Evolutionary conservation across 208 protist species (phyloP).

Genomic region (Borovskyia barvae): DNA sequence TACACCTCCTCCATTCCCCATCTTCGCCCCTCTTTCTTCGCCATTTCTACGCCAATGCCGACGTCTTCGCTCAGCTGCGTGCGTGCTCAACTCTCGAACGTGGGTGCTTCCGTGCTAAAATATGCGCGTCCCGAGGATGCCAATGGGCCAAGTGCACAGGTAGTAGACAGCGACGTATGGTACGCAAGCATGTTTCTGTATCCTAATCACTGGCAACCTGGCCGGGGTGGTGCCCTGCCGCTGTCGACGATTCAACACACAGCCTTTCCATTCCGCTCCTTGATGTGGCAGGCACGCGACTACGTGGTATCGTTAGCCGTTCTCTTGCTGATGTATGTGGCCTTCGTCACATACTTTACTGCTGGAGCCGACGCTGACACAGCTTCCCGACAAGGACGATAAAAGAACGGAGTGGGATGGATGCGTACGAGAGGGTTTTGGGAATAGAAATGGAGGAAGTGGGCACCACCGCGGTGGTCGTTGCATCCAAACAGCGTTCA

Average conservation of each 20-base stretch:
- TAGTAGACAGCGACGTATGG: slow-evolving; percentile 66
- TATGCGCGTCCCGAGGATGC: slow-evolving; percentile 18
- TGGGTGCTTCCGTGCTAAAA: slow-evolving; percentile 2
- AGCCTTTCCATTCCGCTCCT: slow-evolving; percentile 1
- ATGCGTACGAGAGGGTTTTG: too few relatives aligned
- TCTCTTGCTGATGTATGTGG: slow-evolving; percentile 9
- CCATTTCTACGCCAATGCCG: too few relatives aligned
- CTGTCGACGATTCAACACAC: slow-evolving; percentile 18
- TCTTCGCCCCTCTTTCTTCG: too few relatives aligned
- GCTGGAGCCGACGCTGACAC: too few relatives aligned
- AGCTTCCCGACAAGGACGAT: too few relatives aligned
- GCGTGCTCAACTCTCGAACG: neutral
- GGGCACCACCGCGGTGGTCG: too few relatives aligned
- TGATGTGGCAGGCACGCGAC: slow-evolving; percentile 3
- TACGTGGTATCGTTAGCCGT: slow-evolving; percentile 8
- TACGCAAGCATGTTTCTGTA: slow-evolving; percentile 80
- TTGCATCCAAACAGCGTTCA: too few relatives aligned
- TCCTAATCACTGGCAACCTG: slow-evolving; percentile 77
- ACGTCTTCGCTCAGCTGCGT: slow-evolving; percentile 9
- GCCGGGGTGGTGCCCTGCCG: slow-evolving; percentile 23
- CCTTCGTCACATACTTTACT: neutral
- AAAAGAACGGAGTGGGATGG: too few relatives aligned
- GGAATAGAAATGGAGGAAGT: too few relatives aligned
- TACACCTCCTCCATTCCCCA: too few relatives aligned
- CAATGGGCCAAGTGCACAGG: slow-evolving; percentile 19